These are phyloP conservation scores for Solanum ossicruentum DNA, from an alignment of 257 asterid genomes.

Conservation along the genomic window DNA sequence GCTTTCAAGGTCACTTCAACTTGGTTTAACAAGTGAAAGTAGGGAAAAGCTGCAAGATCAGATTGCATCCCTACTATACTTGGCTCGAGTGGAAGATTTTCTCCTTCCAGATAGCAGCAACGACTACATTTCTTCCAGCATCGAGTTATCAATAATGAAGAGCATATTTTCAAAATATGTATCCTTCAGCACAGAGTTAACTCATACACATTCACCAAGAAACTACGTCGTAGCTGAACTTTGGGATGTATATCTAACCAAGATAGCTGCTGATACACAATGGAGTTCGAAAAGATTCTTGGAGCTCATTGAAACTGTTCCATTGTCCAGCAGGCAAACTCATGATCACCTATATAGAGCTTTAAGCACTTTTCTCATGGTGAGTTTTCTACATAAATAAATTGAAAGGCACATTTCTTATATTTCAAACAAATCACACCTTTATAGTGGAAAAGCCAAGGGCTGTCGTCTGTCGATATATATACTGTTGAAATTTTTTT, in stretches of 20 bases:
- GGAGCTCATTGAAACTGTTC: constrained; percentile 48
- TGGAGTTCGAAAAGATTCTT: constrained; percentile 25
- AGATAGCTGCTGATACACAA: constrained; percentile 29
- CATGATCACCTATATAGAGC: constrained; percentile 66
- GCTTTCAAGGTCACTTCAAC: constrained; percentile 30
- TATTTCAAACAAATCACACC: background rate
- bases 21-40: constrained; percentile 21
- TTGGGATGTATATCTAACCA: constrained; percentile 53
- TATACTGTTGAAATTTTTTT: background rate
- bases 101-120: constrained; percentile 11
- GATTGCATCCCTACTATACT: constrained; percentile 32
- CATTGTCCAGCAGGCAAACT: constrained; percentile 36
- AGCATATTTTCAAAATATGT: constrained; percentile 29
- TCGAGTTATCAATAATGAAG: constrained; percentile 35
- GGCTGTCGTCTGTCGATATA: background rate
- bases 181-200: constrained; percentile 14
- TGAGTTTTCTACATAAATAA: constrained; percentile 5
- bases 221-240: constrained; percentile 28
- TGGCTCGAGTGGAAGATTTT: constrained; percentile 41
- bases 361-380: constrained; percentile 34
- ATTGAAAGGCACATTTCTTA: background rate
- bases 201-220: constrained; percentile 15
- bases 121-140: constrained; percentile 7
- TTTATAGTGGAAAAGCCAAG: background rate
- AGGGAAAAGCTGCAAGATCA: constrained; percentile 38